A percentile compares a stretch with the other conserved stretches of the same genome.
Conservation (phyloP, 2,329 filamentous ascomycete genomes). For the Arthrobotrys iridis region DNA sequence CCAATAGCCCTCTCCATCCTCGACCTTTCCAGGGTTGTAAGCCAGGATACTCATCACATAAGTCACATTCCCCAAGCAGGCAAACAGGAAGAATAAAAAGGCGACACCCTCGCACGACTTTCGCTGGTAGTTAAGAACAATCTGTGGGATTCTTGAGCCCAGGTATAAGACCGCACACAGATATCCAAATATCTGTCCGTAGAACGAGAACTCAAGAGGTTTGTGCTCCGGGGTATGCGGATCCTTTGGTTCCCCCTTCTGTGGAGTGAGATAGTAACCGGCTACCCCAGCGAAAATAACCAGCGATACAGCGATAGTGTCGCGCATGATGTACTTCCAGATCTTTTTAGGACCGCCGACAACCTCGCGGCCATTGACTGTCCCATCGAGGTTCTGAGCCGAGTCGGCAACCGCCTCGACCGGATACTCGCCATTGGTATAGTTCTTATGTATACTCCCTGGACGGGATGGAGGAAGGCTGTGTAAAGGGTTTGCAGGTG, state of each 20-base stretch:
- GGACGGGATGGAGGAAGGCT: constrained; percentile 63
- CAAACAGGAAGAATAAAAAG: constrained; percentile 95
- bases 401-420: constrained; percentile 66
- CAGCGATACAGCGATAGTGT: constrained; percentile 77
- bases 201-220: constrained; percentile 73
- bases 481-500: constrained; percentile 82
- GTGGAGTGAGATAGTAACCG: constrained; percentile 81
- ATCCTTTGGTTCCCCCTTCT: constrained; percentile 58
- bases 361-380: constrained; percentile 59
- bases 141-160: constrained; percentile 85
- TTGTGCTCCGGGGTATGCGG: constrained; percentile 62
- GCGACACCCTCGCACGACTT: constrained; percentile 94
- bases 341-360: background rate
- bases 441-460: constrained; percentile 54
- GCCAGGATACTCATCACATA: constrained; percentile 93
- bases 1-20: constrained; percentile 68
- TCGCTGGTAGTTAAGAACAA: constrained; percentile 89
- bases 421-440: constrained; percentile 55
- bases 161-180: constrained; percentile 90
- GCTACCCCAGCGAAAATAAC: constrained; percentile 83
- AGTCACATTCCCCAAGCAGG: constrained; percentile 92
- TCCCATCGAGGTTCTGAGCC: constrained; percentile 59
- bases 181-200: constrained; percentile 92
- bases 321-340: constrained; percentile 72
- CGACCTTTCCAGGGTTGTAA: constrained; percentile 76